Evolutionary conservation across 176 grass and related monocot species (phyloP).

Genomic region (Eragrostis nindensis): DNA sequence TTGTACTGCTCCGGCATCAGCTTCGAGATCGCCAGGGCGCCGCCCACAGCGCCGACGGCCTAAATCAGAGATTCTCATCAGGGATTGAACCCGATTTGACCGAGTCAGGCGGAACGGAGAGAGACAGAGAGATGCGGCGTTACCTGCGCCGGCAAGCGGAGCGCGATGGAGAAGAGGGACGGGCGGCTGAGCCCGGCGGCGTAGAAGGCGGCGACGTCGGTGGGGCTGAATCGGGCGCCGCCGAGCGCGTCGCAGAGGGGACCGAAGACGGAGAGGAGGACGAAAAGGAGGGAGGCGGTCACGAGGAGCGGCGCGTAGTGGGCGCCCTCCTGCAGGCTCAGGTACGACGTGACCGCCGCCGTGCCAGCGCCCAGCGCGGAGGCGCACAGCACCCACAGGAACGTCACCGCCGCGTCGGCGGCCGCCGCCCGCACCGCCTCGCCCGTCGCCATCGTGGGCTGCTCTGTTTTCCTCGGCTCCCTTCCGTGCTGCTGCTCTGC

Average conservation of each 20-base stretch:
- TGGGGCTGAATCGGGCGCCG: slow-evolving; percentile 68
- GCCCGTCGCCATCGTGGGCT: slow-evolving; percentile 2
- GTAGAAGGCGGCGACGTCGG: slow-evolving; percentile 63
- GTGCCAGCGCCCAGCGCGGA: slow-evolving; percentile 25
- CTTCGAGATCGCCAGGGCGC: slow-evolving; percentile 23
- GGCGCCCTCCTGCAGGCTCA: slow-evolving; percentile 7
- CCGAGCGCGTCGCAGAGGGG: slow-evolving; percentile 44
- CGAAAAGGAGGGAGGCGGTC: slow-evolving; percentile 45
- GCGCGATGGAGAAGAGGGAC: slow-evolving; percentile 30
- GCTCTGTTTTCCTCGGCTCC: no score
- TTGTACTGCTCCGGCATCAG: slow-evolving; percentile 27
- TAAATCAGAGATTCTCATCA: not conserved
- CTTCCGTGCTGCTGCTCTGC: no score
- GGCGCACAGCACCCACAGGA: slow-evolving; percentile 32
- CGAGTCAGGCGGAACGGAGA: no score
- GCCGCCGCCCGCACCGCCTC: slow-evolving; percentile 19
- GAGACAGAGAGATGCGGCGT: no score
- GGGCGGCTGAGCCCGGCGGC: slow-evolving; percentile 26
- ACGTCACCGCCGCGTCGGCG: slow-evolving; percentile 24
- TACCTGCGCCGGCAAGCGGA: slow-evolving; percentile 29
- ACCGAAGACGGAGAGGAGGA: slow-evolving; percentile 54
- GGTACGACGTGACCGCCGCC: slow-evolving; percentile 31
- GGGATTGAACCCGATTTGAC: no score
- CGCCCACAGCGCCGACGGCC: slow-evolving; percentile 31
- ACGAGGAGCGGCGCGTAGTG: slow-evolving; percentile 13